Base-by-base conservation (phyloP, 2,329 filamentous ascomycete genomes). In the Beauveria medogensis region DNA sequence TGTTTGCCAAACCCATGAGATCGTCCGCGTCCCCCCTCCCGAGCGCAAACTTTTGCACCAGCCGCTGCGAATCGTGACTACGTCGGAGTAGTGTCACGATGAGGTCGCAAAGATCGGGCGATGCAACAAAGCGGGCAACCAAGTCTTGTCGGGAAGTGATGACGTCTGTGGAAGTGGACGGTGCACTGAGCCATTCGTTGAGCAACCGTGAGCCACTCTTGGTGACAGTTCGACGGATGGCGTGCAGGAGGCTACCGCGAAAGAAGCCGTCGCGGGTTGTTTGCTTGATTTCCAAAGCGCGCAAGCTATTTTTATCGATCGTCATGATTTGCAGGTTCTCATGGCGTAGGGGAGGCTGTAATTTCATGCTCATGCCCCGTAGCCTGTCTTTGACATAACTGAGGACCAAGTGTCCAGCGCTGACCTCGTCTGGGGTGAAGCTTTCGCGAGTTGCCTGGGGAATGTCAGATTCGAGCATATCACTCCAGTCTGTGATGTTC, bases 11-110 rank as follows among this genome's bases (percentile, higher is more conserved):
- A 55, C 86, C 89, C 48, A 97, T 78, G 43, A 99, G 81, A 72
- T 97, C 94, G 70, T 97, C 93, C 1, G 93, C 83, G 68, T 96
- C 90, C n/a, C 93, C 94, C 64, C 91, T 85, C 12, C 93, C 92
- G 9, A 97, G 82, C 0, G 93, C 90, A 72, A 99, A 97, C 70
- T 94, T 97, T 69, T 97, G 94, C 2, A 96, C 86, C 3, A 99
- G 79, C 1, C 94, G 89, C 69, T 95, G 88, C 2, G 91, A 91
- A 74, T 99, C 94, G 67, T 91, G 87, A 56, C 87, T 93, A 26
- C 85, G 82, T 64, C 85, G 84, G 2, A 99, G 79, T 3, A 95
- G 78, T 18, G 83, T 71, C 1, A 85, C 77, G 26, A 95, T 76
- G 48, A 84, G 80, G 65, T 96, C 89, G 47, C 89, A 84, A 6